Evolutionary conservation across 2,329 filamentous ascomycete species (phyloP).

Genomic region (Ceratocystis diversiconidia): DNA sequence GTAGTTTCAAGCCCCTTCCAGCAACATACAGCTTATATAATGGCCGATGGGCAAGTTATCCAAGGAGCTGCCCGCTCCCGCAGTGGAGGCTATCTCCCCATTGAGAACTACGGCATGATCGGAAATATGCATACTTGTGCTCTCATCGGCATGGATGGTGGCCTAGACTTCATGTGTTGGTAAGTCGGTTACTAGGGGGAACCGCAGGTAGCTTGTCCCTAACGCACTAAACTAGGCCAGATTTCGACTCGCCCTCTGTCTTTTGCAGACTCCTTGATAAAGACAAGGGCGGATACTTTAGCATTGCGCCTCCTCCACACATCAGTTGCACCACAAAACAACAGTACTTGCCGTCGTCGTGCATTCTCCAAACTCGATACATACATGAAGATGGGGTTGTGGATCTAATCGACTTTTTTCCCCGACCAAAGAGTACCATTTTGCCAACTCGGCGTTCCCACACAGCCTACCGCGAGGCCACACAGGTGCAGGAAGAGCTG

Average conservation of each 20-base stretch:
- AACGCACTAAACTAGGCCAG: slow-evolving; percentile 39
- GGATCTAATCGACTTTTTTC: slow-evolving; percentile 63
- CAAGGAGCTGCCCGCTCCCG: slow-evolving; percentile 6
- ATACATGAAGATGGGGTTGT: slow-evolving; percentile 62
- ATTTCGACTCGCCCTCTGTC: slow-evolving; percentile 63
- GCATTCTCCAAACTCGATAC: slow-evolving; percentile 64
- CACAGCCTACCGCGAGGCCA: slow-evolving; percentile 40
- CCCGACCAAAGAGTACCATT: slow-evolving; percentile 46
- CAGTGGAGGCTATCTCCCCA: slow-evolving; percentile 39
- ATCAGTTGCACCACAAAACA: slow-evolving; percentile 56
- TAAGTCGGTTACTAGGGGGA: slow-evolving; percentile 25
- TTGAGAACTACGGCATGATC: slow-evolving; percentile 68
- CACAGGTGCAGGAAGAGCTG: slow-evolving; percentile 43
- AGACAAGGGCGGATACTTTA: slow-evolving; percentile 60
- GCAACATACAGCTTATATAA: neutral
- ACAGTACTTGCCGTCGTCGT: slow-evolving; percentile 60
- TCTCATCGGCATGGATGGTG: slow-evolving; percentile 58
- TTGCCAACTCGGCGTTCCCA: slow-evolving; percentile 37
- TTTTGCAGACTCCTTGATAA: slow-evolving; percentile 64
- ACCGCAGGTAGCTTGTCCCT: neutral
- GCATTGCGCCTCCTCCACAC: slow-evolving; percentile 41
- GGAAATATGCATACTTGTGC: slow-evolving; percentile 70
- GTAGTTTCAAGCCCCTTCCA: neutral
- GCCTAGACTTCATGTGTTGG: slow-evolving; percentile 68
- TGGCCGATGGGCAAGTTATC: slow-evolving; percentile 6